Base-by-base conservation (phyloP, 768 basidiomycete species). In the Mrakia gelida region DNA sequence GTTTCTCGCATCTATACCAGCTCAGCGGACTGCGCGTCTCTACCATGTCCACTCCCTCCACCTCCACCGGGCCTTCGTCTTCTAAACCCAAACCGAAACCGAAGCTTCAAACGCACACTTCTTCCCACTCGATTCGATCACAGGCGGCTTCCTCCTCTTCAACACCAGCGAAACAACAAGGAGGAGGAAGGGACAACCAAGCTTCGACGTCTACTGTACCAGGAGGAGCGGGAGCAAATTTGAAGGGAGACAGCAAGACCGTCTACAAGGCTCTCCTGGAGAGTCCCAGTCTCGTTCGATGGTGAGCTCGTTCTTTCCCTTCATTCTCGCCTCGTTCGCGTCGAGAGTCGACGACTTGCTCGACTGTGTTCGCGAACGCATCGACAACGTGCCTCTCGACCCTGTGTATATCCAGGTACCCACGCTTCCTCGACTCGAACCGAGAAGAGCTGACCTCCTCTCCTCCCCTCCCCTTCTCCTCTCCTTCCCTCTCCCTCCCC, bases 251-350 rank as follows among this genome's bases (percentile, higher is more conserved):
- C 62, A 49, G 62, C 38, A 75, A 75, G 63, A 34, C 52, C 2
- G 75, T 75, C 32, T 75, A 75, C 65, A 75, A 75, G 49, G 75
- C 75, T 52, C 65, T 75, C 6, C 30, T 75, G 10, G 75, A 75
- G 63, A 67, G 63, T 32, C 75, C 75, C 30, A 32, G 43, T 28
- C 21, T 28, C 49, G 75, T 75, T 16, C 43, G 49, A 49, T 75
- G 75, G 75, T 75, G 59, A 59, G 30, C 30, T 65, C 63, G 63
- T 13, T 28, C n/a, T 65, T 32, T 11, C 3, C 10, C 63, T 38
- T 65, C 63, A 8, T 16, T 63, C 63, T 34, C 62, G 62, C 5
- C 63, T 38, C 63, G 8, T 26, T 59, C 59, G 26, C 59, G 26
- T n/a, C 59, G 9, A 28, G n/a, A 59, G 38, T 38, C 38, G 38